Conservation (phyloP, 1,139 yeast species). For the Geotrichum australiense region DNA sequence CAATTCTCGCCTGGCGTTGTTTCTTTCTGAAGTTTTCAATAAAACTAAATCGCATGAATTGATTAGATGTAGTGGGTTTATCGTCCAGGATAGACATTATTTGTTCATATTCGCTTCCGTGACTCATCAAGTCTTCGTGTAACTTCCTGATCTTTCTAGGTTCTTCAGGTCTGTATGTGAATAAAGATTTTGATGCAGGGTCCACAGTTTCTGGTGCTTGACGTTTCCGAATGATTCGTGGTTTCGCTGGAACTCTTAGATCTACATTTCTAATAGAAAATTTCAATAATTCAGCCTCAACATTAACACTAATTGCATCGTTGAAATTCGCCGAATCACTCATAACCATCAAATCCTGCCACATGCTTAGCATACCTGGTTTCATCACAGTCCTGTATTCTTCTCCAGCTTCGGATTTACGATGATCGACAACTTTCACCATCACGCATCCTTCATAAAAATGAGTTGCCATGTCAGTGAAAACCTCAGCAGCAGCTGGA, state of each 20-base stretch:
- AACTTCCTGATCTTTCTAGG: constrained; percentile 31
- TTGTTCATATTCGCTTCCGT: constrained; percentile 78
- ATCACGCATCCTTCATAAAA: constrained; percentile 88
- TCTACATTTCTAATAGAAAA: constrained; percentile 72
- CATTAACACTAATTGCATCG: constrained; percentile 64
- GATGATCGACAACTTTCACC: constrained; percentile 74
- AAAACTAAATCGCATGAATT: constrained; percentile 38
- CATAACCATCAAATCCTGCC: constrained; percentile 77
- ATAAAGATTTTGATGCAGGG: constrained; percentile 19
- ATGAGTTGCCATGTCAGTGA: constrained; percentile 75
- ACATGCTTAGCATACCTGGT: constrained; percentile 74
- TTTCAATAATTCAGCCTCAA: constrained; percentile 79
- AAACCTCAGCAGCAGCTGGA: constrained; percentile 78
- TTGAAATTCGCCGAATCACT: constrained; percentile 74
- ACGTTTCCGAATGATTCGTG: constrained; percentile 5
- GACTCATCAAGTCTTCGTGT: constrained; percentile 64
- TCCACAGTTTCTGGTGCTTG: constrained; percentile 3
- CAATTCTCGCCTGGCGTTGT: constrained; percentile 29
- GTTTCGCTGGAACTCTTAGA: constrained; percentile 49
- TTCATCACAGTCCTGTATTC: constrained; percentile 62
- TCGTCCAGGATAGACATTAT: constrained; percentile 57
- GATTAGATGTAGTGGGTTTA: constrained; percentile 28
- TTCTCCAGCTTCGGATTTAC: constrained; percentile 28
- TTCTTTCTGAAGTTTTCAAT: constrained; percentile 37
- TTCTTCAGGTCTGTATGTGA: constrained; percentile 25